Conservation (phyloP, 2,329 filamentous ascomycete species). For the Penicillium fuscoglaucum region DNA sequence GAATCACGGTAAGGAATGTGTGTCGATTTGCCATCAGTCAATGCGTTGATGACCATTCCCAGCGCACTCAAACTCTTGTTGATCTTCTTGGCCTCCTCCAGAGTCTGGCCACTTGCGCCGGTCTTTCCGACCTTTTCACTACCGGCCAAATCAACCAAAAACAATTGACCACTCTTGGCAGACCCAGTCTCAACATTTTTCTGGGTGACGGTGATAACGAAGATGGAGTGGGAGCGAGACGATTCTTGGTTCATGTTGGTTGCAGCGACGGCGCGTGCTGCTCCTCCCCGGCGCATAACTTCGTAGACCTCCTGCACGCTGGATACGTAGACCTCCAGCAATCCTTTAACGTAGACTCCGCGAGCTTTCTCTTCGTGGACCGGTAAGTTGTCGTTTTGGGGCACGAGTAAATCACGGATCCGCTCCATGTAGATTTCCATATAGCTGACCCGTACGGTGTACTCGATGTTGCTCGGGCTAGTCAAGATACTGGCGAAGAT, state of each 20-base stretch:
- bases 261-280: constrained; percentile 84
- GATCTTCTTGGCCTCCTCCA: constrained; percentile 99
- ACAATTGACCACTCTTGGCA: constrained; percentile 92
- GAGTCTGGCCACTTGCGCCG: constrained; percentile 90
- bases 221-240: constrained; percentile 96
- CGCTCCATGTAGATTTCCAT: constrained; percentile 99
- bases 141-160: constrained; percentile 96
- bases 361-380: constrained; percentile 98
- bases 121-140: constrained; percentile 99
- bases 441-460: constrained; percentile 97
- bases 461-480: constrained; percentile 91
- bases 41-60: constrained; percentile 97
- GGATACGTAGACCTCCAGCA: constrained; percentile 92
- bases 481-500: constrained; percentile 94
- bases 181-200: constrained; percentile 97
- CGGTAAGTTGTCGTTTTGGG: constrained; percentile 92
- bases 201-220: constrained; percentile 93
- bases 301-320: constrained; percentile 95
- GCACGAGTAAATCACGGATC: constrained; percentile 88
- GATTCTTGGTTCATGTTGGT: constrained; percentile 99
- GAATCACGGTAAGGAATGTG: constrained; percentile 97
- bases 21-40: constrained; percentile 95
- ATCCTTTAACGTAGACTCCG: constrained; percentile 93
- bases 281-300: constrained; percentile 90
- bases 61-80: constrained; percentile 98